Conservation (phyloP, 352 stramenopile species). For the Proteromonas lacertae region DNA sequence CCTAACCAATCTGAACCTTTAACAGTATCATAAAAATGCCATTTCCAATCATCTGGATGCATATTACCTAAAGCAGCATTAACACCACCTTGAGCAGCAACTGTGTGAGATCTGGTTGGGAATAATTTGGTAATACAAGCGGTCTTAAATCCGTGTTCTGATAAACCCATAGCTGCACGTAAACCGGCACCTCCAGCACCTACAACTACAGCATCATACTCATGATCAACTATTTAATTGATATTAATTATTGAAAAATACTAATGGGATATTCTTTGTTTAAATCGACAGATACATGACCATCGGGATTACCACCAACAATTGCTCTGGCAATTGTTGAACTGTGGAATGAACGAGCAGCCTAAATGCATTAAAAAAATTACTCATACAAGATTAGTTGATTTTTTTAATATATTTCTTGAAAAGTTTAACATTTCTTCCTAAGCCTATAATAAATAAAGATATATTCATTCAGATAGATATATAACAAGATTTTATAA, state of each 20-base stretch:
- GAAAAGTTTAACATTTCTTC: no score
- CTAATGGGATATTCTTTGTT: background rate
- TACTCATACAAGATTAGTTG: no score
- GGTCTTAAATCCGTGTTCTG: conserved; percentile 67
- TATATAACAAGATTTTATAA: no score
- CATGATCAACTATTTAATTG: conserved; percentile 56
- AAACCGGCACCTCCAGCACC: conserved; percentile 60
- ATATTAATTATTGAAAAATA: background rate
- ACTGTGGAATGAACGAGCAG: no score
- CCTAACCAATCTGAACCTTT: conserved; percentile 82
- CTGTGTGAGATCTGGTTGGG: conserved; percentile 70
- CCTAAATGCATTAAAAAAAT: no score
- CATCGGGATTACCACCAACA: background rate
- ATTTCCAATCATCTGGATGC: conserved; percentile 66
- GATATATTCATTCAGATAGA: no score
- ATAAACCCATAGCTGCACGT: conserved; percentile 36
- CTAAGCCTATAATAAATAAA: no score
- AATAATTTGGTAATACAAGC: conserved; percentile 89
- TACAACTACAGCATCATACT: conserved; percentile 78
- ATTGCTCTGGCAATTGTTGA: background rate
- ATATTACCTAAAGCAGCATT: conserved; percentile 89
- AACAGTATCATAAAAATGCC: conserved; percentile 73
- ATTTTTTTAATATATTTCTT: no score
- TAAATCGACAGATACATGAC: background rate
- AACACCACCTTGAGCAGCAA: conserved; percentile 76